Evolutionary conservation across 192 early-diverging fungal genomes (phyloP).

Genomic region (Entophlyctis luteolus): DNA sequence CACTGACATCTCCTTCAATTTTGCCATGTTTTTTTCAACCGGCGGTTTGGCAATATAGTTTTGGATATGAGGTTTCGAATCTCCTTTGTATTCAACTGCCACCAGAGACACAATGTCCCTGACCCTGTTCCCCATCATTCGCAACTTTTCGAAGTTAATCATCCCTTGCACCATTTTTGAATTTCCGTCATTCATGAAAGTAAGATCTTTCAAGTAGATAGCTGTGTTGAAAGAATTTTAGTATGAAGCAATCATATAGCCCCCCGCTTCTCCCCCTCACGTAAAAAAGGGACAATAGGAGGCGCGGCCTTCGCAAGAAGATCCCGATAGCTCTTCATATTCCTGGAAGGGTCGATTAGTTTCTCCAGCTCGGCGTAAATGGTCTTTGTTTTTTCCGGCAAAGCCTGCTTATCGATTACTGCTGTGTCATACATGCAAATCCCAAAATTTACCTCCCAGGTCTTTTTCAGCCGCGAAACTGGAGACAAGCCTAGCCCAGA

Average conservation of each 20-base stretch:
- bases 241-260: background rate
- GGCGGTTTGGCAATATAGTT: constrained; percentile 61
- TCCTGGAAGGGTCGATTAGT: constrained; percentile 56
- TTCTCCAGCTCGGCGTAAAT: constrained; percentile 46
- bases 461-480: constrained; percentile 57
- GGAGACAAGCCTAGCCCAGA: constrained; percentile 55
- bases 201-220: constrained; percentile 58
- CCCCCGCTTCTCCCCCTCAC: too few species aligned
- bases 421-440: background rate
- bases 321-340: constrained; percentile 61
- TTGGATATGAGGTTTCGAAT: constrained; percentile 45
- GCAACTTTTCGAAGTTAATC: constrained; percentile 63
- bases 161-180: constrained; percentile 48
- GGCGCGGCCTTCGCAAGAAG: constrained; percentile 34
- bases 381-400: constrained; percentile 50
- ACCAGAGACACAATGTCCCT: constrained; percentile 47
- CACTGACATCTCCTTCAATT: constrained; percentile 54
- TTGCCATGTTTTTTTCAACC: constrained; percentile 46
- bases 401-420: constrained; percentile 18
- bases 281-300: constrained; percentile 61
- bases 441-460: constrained; percentile 51
- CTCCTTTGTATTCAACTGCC: constrained; percentile 39
- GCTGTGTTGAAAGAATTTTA: constrained; percentile 32
- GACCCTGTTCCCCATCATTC: constrained; percentile 60
- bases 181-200: constrained; percentile 66